These are phyloP conservation scores for Metroxylon sagu DNA, from an alignment of 176 grass and related monocot species.

Conservation along the genomic window DNA sequence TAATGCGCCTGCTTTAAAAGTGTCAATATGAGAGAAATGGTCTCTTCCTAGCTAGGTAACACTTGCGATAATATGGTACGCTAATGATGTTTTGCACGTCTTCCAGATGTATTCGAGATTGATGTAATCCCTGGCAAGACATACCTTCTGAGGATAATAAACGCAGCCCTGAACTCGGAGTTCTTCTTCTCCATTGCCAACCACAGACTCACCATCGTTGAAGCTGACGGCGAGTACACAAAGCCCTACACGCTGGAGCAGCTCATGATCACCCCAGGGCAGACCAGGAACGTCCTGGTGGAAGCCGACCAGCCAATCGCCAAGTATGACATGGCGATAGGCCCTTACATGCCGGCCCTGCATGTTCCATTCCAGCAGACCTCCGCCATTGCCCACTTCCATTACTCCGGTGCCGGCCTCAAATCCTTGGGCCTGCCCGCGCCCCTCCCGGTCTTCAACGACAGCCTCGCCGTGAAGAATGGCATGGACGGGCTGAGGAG, in stretches of 20 bases:
- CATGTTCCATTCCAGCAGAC: constrained; percentile 2
- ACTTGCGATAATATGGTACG: neutral
- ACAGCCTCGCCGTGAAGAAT: constrained; percentile 3
- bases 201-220: constrained; percentile 44
- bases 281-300: constrained; percentile 33
- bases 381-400: constrained; percentile 13
- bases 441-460: constrained; percentile 12
- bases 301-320: neutral
- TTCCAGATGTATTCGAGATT: constrained; percentile 18
- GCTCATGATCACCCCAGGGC: constrained; percentile 22
- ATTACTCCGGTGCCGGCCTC: constrained; percentile 1
- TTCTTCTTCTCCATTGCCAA: constrained; percentile 45
- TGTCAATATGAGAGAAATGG: neutral
- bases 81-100: neutral
- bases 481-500: constrained; percentile 7
- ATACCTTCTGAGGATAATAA: constrained; percentile 43
- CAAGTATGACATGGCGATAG: constrained; percentile 22
- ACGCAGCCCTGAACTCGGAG: constrained; percentile 39
- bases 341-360: constrained; percentile 6
- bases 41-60: too few species aligned
- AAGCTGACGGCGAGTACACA: constrained; percentile 40
- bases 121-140: constrained; percentile 38
- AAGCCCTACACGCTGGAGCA: constrained; percentile 21
- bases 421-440: neutral
- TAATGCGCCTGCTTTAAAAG: neutral